These are phyloP conservation scores for Cordyceps tenuipes DNA, from an alignment of 2,329 filamentous ascomycete genomes.

Conservation along the genomic window DNA sequence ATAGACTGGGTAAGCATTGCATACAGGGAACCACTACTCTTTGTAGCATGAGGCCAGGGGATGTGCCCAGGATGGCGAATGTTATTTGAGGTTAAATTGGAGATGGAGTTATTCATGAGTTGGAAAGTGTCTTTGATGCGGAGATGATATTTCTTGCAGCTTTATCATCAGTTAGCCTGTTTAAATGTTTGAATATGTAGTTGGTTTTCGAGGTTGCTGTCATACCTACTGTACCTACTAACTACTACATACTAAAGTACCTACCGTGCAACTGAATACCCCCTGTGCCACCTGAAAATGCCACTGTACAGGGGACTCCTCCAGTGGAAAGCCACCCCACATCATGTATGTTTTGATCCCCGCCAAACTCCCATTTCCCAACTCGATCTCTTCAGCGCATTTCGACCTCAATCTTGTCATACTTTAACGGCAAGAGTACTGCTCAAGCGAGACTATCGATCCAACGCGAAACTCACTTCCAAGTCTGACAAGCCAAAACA, in stretches of 20 bases:
- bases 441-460: neutral
- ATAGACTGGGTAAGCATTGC: slow-evolving; percentile 6
- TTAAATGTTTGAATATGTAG: neutral
- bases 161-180: too few species aligned
- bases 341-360: slow-evolving; percentile 4
- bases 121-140: too few species aligned
- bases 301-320: too few species aligned
- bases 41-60: neutral
- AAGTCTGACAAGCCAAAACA: neutral
- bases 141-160: too few species aligned
- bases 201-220: neutral
- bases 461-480: neutral
- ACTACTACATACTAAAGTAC: too few species aligned
- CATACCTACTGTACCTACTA: too few species aligned
- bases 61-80: too few species aligned
- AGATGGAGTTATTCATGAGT: too few species aligned
- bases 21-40: neutral
- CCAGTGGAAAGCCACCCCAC: neutral
- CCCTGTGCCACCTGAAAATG: too few species aligned
- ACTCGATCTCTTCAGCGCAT: neutral
- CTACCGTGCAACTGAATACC: neutral
- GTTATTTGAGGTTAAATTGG: too few species aligned
- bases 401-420: too few species aligned
- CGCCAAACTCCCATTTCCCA: neutral
- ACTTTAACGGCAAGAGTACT: too few species aligned